Base-by-base conservation (phyloP, 345 rosid genomes). In the Citropsis articulata region DNA sequence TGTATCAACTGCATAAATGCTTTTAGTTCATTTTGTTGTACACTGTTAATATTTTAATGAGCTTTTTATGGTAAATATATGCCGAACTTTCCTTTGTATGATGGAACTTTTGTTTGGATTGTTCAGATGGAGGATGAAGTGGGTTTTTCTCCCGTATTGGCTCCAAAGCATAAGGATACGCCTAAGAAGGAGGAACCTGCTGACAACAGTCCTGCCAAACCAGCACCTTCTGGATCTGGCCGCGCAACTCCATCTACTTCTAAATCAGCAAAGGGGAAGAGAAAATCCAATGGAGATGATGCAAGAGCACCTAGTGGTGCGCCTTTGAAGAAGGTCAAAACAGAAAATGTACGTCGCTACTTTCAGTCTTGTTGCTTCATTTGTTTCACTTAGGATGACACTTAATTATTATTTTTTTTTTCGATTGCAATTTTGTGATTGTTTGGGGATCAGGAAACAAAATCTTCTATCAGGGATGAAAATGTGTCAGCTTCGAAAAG, bases 221-320 rank as follows among this genome's bases (percentile, higher is more conserved):
- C 93, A 56, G 81, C 80, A 13, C 86, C 97, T 69, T 70, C 94
- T 72, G 89, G 84, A 76, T 79, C 96, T 78, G 76, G 89, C 68
- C 89, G 92, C 80, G 95, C 97, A 83, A 89, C 92, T 30, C 85
- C 90, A 38, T 83, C 97, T 72, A 64, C 90, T 76, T 88, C 96
- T 60, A 95, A 94, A 88, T 85, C 97, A 45, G 77, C 92, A 7
- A 94, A 92, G 83, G 95, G 91, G 68, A 96, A 96, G 87, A 88
- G 99, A 78, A 96, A 96, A 80, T 77, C 86, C 62, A 89, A 87
- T 69, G 97, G 89, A 25, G 86, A 90, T 75, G 95, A 90, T 78
- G 76, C 87, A 67, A 96, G 92, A 81, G 72, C 89, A 64, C 69
- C 97, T 66, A 86, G 83, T 83, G 88, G 84, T 81, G 83, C 92